phyloP scores from a whole-genome alignment of 768 basidiomycete genomes.

The Amanita phalloides region DNA sequence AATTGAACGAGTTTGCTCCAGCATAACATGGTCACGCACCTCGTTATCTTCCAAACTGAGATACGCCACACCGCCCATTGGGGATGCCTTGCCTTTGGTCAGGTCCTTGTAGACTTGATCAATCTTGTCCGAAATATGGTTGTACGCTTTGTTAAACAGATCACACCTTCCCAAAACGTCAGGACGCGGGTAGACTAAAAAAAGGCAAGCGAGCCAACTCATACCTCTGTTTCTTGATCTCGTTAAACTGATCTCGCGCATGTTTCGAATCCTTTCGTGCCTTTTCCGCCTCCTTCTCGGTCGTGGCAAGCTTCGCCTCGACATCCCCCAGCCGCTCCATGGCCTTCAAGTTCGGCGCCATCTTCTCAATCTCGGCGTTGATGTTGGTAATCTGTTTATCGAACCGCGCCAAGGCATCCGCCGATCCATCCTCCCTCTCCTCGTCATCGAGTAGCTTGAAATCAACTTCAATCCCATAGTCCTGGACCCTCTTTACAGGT shows the following conservation, averaged over 20 bases:
- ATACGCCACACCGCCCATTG: slow-evolving; percentile 95
- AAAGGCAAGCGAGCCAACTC: slow-evolving; percentile 8
- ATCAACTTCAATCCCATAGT: slow-evolving; percentile 87
- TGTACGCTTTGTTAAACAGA: slow-evolving; percentile 92
- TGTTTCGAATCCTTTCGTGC: slow-evolving; percentile 82
- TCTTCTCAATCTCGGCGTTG: slow-evolving; percentile 73
- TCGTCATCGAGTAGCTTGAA: slow-evolving; percentile 68
- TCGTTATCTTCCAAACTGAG: slow-evolving; percentile 93
- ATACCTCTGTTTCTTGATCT: slow-evolving; percentile 73
- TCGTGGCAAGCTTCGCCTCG: slow-evolving; percentile 74
- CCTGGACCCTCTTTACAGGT: slow-evolving; percentile 55
- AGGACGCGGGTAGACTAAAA: background rate
- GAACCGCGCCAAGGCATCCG: slow-evolving; percentile 57
- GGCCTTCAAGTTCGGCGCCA: slow-evolving; percentile 97
- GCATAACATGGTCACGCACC: slow-evolving; percentile 28
- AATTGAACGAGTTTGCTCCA: no score
- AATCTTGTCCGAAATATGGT: slow-evolving; percentile 90
- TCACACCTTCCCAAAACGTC: slow-evolving; percentile 38
- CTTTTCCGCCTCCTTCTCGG: slow-evolving; percentile 87
- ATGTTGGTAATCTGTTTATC: slow-evolving; percentile 66
- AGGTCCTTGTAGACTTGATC: slow-evolving; percentile 96
- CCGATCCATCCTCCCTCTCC: slow-evolving; percentile 58
- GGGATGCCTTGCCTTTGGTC: slow-evolving; percentile 89
- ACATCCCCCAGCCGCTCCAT: slow-evolving; percentile 84
- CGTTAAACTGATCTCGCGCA: slow-evolving; percentile 89